Evolutionary conservation across 768 basidiomycete genomes (phyloP).

Genomic region (Leccinum subgranulosum): DNA sequence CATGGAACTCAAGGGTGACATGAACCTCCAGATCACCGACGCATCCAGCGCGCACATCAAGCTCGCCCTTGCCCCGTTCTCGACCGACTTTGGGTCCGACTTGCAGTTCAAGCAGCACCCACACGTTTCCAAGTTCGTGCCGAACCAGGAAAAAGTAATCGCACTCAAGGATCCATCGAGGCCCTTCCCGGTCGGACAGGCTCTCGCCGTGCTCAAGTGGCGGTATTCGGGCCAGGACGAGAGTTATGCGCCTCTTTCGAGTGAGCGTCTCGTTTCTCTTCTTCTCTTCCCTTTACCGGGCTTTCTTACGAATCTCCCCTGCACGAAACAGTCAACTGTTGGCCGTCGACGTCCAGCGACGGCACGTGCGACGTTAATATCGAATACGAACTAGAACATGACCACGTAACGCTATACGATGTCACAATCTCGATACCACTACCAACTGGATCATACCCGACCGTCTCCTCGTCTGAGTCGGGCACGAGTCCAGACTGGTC

Average conservation of each 20-base stretch:
- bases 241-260: constrained; percentile 84
- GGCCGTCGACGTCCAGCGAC: constrained; percentile 91
- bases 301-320: too few relatives aligned
- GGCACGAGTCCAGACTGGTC: constrained; percentile 71
- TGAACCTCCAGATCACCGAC: constrained; percentile 88
- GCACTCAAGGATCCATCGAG: constrained; percentile 81
- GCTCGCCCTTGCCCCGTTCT: constrained; percentile 56
- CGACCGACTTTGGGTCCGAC: constrained; percentile 58
- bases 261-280: constrained; percentile 44
- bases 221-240: constrained; percentile 89
- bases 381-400: constrained; percentile 94
- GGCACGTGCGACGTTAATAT: constrained; percentile 95
- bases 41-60: constrained; percentile 68
- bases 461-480: constrained; percentile 45
- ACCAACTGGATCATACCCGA: constrained; percentile 73
- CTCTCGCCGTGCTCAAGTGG: constrained; percentile 91
- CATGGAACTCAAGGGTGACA: constrained; percentile 92
- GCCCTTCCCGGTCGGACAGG: constrained; percentile 85
- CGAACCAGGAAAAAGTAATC: constrained; percentile 63
- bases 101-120: constrained; percentile 98
- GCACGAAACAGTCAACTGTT: constrained; percentile 71
- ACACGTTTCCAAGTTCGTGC: constrained; percentile 82
- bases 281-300: too few relatives aligned
- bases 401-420: constrained; percentile 75
- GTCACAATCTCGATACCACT: constrained; percentile 83